phyloP scores from a whole-genome alignment of 2,329 filamentous ascomycete species.

The Torrubiellomyces zombiae region DNA sequence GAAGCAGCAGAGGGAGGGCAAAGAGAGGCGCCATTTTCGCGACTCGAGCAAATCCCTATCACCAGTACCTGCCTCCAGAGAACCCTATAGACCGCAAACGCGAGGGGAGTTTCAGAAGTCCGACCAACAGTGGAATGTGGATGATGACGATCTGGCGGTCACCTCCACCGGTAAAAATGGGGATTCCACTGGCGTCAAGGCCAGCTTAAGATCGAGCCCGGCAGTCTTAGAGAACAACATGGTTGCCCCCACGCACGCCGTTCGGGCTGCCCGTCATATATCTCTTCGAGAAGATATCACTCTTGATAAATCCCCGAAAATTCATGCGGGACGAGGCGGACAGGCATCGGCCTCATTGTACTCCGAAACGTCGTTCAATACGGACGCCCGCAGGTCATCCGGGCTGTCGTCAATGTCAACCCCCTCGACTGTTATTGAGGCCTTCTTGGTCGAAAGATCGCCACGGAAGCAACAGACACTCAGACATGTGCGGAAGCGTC shows the following conservation, averaged over 20 bases:
- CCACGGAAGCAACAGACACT: slow-evolving; percentile 35
- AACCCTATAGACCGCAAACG: slow-evolving; percentile 23
- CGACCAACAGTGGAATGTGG: slow-evolving; percentile 47
- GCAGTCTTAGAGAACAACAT: slow-evolving; percentile 28
- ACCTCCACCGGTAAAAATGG: too few species aligned
- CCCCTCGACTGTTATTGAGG: slow-evolving; percentile 40
- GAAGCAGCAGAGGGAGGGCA: too few species aligned
- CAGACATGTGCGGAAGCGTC: slow-evolving; percentile 43
- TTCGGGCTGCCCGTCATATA: slow-evolving; percentile 29
- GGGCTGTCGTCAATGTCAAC: slow-evolving; percentile 37
- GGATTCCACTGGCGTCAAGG: too few species aligned
- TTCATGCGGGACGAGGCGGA: slow-evolving; percentile 7
- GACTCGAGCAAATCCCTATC: too few species aligned
- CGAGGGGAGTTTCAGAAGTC: slow-evolving; percentile 35
- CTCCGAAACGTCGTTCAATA: slow-evolving; percentile 22
- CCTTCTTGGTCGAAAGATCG: slow-evolving; percentile 33
- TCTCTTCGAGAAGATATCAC: slow-evolving; percentile 26
- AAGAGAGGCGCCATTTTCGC: too few species aligned
- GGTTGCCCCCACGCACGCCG: slow-evolving; percentile 33
- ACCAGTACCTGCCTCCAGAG: slow-evolving; percentile 20
- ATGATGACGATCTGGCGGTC: too few species aligned
- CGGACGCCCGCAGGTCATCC: slow-evolving; percentile 33
- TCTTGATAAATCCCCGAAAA: slow-evolving; percentile 14
- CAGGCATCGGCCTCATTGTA: slow-evolving; percentile 15
- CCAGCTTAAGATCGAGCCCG: too few species aligned